Evolutionary conservation across 192 early-diverging fungal genomes (phyloP), one percentile per base, ranked within the genome.

Genomic region (Entrophospora sp.): DNA sequence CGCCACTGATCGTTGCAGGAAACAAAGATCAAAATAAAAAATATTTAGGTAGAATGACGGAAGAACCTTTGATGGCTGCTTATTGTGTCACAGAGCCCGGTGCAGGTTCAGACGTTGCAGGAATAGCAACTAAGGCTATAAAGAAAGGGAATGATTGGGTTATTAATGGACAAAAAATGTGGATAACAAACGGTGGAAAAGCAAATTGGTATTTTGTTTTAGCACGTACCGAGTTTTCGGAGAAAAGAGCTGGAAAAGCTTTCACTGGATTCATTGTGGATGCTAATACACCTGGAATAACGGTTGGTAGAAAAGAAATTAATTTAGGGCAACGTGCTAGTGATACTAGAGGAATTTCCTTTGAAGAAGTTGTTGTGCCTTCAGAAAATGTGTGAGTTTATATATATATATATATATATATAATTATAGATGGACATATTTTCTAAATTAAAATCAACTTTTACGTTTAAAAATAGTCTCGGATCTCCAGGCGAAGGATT

Each of bases 131-230:
- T 16, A 78, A 69, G 20, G 90, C 89, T 4, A 85, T 82, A 24
- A 86, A 88, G 69, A 85, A 84, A 73, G 86, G 87, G n/a, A 82
- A 90, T 73, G 81, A 83, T 55, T 92, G 89, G 88, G 71, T 89
- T 0, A 76, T 90, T 46, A 90, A 89, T 68, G 93, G 93, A 28
- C 83, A 87, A 68, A 97, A 97, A 82, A 95, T 95, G 92, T 97
- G 93, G 93, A 97, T 97, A 73, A 97, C 95, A 55, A 97, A 97
- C 70, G 90, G 89, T 65, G 92, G 91, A 27, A 85, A 95, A 70
- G 95, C 95, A 62, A 94, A 97, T 85, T 97, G 93, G 93, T 95
- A 83, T 88, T 97, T 95, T 78, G 84, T 95, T 30, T 78, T 97
- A 40, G 95, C 95, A 36, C 85, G 86, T 69, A 94, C 93, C 28